These are phyloP conservation scores for Emydomyces testavorans DNA, from an alignment of 2,329 filamentous ascomycete genomes.

Conservation along the genomic window DNA sequence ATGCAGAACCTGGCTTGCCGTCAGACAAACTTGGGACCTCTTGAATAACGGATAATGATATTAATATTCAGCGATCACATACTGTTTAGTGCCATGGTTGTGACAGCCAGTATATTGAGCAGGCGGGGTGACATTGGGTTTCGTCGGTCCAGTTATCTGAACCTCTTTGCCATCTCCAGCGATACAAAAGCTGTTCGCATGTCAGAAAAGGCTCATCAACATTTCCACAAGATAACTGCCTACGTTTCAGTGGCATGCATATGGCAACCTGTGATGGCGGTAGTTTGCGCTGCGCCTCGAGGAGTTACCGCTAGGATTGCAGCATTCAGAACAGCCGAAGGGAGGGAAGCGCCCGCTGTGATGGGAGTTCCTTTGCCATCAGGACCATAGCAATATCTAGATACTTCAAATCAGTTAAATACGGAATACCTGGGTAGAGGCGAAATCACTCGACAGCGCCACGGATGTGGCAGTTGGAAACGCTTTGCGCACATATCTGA, in stretches of 20 bases:
- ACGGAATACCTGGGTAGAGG: neutral
- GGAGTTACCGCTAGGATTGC: conserved; percentile 21
- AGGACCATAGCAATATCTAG: conserved; percentile 22
- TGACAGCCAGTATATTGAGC: conserved; percentile 56
- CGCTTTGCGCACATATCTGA: conserved; percentile 15
- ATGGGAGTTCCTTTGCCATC: conserved; percentile 23
- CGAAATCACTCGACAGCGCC: conserved; percentile 22
- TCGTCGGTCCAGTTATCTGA: conserved; percentile 35
- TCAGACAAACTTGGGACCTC: conserved; percentile 3
- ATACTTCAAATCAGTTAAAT: neutral
- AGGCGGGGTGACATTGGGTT: conserved; percentile 46
- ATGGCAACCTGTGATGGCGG: conserved; percentile 45
- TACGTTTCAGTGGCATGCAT: conserved; percentile 38
- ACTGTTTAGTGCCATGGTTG: conserved; percentile 48
- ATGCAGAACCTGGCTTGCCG: conserved; percentile 47
- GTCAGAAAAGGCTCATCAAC: neutral
- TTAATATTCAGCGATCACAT: conserved; percentile 14
- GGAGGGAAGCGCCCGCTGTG: conserved; percentile 17
- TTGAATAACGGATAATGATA: neutral
- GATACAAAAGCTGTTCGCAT: conserved; percentile 26
- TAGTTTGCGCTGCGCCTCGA: conserved; percentile 27
- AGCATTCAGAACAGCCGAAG: conserved; percentile 16
- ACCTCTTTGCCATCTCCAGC: conserved; percentile 29
- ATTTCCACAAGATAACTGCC: neutral
- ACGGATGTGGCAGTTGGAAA: conserved; percentile 26